These are phyloP conservation scores for Exophiala viscosa DNA, from an alignment of 2,329 filamentous ascomycete species.

Conservation along the genomic window DNA sequence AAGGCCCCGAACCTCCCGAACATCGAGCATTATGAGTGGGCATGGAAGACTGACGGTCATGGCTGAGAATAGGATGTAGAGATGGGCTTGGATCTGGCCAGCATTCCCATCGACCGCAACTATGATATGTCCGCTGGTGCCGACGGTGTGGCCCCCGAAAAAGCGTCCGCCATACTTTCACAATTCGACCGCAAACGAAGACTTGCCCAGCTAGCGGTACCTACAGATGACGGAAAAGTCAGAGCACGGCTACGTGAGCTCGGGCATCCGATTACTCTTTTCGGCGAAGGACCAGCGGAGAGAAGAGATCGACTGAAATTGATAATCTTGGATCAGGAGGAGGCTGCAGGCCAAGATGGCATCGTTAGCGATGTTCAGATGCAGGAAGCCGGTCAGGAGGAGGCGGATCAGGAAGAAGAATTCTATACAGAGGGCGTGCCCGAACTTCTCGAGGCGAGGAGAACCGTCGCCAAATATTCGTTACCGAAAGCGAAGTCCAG, in stretches of 20 bases:
- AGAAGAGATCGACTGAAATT: slow-evolving; percentile 81
- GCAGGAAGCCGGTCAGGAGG: slow-evolving; percentile 53
- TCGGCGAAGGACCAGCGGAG: slow-evolving; percentile 83
- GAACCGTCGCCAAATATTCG: slow-evolving; percentile 76
- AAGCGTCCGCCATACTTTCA: slow-evolving; percentile 76
- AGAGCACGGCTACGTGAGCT: slow-evolving; percentile 75
- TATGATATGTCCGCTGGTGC: slow-evolving; percentile 69
- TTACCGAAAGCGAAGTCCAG: slow-evolving; percentile 76
- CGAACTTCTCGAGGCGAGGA: slow-evolving; percentile 70
- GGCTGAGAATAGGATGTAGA: slow-evolving; percentile 47
- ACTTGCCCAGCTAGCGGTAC: slow-evolving; percentile 83
- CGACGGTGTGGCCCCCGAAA: slow-evolving; percentile 67
- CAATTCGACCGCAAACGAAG: slow-evolving; percentile 90
- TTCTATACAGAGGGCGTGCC: slow-evolving; percentile 85
- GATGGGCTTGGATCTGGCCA: slow-evolving; percentile 59
- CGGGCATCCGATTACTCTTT: slow-evolving; percentile 90
- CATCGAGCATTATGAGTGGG: slow-evolving; percentile 5
- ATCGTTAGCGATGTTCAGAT: slow-evolving; percentile 53
- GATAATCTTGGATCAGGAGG: slow-evolving; percentile 70
- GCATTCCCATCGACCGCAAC: slow-evolving; percentile 71
- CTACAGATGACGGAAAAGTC: slow-evolving; percentile 87
- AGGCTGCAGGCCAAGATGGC: slow-evolving; percentile 54
- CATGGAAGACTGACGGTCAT: slow-evolving; percentile 32
- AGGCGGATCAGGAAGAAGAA: slow-evolving; percentile 78
- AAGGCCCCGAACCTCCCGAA: slow-evolving; percentile 20